Conservation (phyloP, 495 filamentous ascomycete species). For the Neurospora hispaniola region DNA sequence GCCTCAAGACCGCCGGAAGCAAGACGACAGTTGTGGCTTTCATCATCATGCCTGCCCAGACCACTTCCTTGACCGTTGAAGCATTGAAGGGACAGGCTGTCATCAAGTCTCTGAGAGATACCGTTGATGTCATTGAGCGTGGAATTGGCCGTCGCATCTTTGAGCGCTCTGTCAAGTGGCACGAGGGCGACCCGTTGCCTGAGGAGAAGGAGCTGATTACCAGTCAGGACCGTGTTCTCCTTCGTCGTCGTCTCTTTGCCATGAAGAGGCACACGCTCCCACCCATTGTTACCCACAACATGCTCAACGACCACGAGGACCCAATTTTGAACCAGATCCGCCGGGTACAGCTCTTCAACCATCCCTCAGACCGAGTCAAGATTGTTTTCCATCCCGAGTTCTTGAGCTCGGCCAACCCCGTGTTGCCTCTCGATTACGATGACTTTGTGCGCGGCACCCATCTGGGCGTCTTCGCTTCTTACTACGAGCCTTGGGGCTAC, state of each 20-base stretch:
- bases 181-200: constrained; percentile 82
- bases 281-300: constrained; percentile 99
- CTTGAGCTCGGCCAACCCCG: constrained; percentile 87
- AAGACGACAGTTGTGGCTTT: constrained; percentile 97
- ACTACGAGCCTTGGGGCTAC: constrained; percentile 99
- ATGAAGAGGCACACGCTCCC: constrained; percentile 88
- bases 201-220: constrained; percentile 93
- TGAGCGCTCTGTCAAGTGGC: constrained; percentile 86
- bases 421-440: constrained; percentile 92
- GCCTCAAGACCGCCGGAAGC: constrained; percentile 71
- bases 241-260: constrained; percentile 83
- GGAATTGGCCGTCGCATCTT: constrained; percentile 90
- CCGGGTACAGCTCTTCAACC: constrained; percentile 92
- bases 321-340: constrained; percentile 95
- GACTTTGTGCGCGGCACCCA: constrained; percentile 97
- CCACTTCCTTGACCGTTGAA: constrained; percentile 91
- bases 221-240: constrained; percentile 82
- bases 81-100: constrained; percentile 93
- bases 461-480: constrained; percentile 89
- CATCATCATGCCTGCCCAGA: constrained; percentile 97
- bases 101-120: constrained; percentile 90
- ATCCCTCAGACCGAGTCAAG: constrained; percentile 90
- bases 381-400: constrained; percentile 98
- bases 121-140: constrained; percentile 78
- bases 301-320: constrained; percentile 87